Conservation (phyloP, 2,329 filamentous ascomycete genomes). For the Phialophora verrucosa region DNA sequence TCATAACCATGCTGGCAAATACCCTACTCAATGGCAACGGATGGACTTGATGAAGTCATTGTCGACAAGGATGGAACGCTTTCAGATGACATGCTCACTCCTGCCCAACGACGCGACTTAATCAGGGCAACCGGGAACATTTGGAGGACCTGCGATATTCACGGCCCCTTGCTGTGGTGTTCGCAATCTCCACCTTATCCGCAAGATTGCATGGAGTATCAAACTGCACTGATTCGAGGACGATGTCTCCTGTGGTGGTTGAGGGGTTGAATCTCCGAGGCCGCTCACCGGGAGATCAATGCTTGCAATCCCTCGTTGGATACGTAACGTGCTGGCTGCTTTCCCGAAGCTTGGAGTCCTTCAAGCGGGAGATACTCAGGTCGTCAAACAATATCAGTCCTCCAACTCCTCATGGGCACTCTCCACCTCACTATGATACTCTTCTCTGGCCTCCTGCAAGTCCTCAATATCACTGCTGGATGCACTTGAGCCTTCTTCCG, state of each 20-base stretch:
- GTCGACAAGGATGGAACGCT: too few species aligned
- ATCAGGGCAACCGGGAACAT: too few species aligned
- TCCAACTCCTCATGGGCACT: conserved; percentile 31
- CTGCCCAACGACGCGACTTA: too few species aligned
- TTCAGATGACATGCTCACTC: too few species aligned
- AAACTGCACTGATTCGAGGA: neutral
- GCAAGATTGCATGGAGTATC: neutral
- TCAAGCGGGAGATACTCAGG: neutral
- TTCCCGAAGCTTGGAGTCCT: too few species aligned
- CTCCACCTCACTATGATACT: conserved; percentile 34
- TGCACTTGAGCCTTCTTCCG: conserved; percentile 29
- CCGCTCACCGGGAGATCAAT: too few species aligned
- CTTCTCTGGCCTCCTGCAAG: conserved; percentile 30
- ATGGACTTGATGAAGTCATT: too few species aligned
- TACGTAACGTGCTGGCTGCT: neutral
- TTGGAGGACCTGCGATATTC: too few species aligned
- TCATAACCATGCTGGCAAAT: too few species aligned
- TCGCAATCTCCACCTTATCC: neutral
- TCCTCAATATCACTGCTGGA: conserved; percentile 36
- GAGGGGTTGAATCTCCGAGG: neutral
- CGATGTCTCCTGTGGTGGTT: neutral
- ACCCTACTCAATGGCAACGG: too few species aligned
- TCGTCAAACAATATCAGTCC: conserved; percentile 12
- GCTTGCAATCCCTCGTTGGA: neutral
- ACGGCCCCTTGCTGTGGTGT: neutral